These are phyloP conservation scores for Colletotrichum plurivorum DNA, from an alignment of 2,329 filamentous ascomycete species.

Conservation along the genomic window DNA sequence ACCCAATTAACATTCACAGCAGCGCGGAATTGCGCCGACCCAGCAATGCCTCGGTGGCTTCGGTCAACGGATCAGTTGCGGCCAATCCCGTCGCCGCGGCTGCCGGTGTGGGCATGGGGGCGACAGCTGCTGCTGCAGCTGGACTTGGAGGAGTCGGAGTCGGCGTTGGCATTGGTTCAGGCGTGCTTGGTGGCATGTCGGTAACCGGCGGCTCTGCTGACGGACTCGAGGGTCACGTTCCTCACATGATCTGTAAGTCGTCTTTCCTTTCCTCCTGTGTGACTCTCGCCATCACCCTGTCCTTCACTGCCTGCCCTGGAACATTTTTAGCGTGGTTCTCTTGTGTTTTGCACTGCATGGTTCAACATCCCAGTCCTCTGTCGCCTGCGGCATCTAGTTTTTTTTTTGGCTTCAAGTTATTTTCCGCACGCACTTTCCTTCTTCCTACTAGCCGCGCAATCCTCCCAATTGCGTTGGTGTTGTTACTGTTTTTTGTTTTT, in stretches of 20 bases:
- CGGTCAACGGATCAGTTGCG: conserved; percentile 44
- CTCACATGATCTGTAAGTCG: conserved; percentile 65
- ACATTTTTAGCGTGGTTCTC: neutral
- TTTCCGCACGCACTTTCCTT: no score
- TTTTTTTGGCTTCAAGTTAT: conserved; percentile 37
- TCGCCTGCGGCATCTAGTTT: neutral
- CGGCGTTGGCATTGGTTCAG: conserved; percentile 39
- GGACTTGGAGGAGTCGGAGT: conserved; percentile 39
- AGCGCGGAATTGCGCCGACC: conserved; percentile 55
- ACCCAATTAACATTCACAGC: conserved; percentile 53
- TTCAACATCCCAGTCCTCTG: neutral
- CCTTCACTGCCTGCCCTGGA: neutral
- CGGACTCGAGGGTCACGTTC: conserved; percentile 58
- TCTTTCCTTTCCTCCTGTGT: conserved; percentile 7
- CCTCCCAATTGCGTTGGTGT: no score
- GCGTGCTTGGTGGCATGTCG: conserved; percentile 34
- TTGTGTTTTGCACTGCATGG: neutral
- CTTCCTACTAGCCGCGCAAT: no score
- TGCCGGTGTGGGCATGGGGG: conserved; percentile 16
- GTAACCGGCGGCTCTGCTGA: conserved; percentile 37
- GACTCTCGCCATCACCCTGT: neutral
- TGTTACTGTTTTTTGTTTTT: conserved; percentile 14
- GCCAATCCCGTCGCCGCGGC: conserved; percentile 23
- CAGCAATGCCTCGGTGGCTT: conserved; percentile 48
- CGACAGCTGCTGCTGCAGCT: conserved; percentile 19